Evolutionary conservation across 140 eudicot species (phyloP).

Genomic region (Flaveria floridana): DNA sequence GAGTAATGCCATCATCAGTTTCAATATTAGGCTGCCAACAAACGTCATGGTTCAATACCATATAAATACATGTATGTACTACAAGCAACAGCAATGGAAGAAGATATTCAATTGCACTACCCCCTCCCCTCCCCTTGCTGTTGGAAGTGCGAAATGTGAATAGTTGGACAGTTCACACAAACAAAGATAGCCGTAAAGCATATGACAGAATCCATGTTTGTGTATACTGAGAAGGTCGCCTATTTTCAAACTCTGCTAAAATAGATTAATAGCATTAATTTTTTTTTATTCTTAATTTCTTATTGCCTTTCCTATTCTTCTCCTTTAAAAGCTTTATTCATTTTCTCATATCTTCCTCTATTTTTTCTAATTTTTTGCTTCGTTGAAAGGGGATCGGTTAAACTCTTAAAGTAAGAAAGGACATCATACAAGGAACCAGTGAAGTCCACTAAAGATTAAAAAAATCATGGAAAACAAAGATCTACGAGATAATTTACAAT

Average conservation of each 20-base stretch:
- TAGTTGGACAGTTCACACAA: neutral
- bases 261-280: neutral
- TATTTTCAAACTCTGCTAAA: neutral
- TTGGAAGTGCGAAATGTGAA: neutral
- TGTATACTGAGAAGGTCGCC: neutral
- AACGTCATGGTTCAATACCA: neutral
- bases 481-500: neutral
- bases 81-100: constrained; percentile 8
- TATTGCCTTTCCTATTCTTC: neutral
- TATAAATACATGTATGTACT: neutral
- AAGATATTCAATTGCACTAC: neutral
- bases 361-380: neutral
- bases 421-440: neutral
- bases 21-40: constrained; percentile 80
- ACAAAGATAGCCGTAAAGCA: neutral
- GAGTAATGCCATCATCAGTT: constrained; percentile 87
- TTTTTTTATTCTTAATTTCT: neutral
- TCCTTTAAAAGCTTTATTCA: neutral
- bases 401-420: neutral
- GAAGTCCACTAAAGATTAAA: neutral
- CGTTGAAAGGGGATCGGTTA: neutral
- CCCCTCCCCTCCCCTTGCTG: neutral
- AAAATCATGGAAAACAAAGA: neutral
- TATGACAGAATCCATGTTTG: constrained; percentile 1
- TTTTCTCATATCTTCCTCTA: neutral